phyloP scores from a whole-genome alignment of 106 monocot genomes.

The Platanthera zijinensis region DNA sequence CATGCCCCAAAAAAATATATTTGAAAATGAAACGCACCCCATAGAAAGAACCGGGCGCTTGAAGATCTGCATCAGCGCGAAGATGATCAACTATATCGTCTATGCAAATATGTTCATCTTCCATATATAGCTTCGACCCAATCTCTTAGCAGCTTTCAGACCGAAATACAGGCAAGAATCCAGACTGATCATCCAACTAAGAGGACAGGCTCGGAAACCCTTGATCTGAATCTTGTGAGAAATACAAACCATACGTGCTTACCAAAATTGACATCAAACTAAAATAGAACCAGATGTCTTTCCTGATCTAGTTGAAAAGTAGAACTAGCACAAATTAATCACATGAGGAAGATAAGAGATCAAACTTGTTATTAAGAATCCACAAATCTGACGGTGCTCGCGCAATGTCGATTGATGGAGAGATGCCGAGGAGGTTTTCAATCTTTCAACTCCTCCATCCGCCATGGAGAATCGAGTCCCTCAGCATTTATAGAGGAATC shows the following conservation, averaged over 20 bases:
- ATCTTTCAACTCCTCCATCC: conserved; percentile 24
- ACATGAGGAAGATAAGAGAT: background rate
- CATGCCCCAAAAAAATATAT: background rate
- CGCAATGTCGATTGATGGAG: conserved; percentile 41
- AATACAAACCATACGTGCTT: background rate
- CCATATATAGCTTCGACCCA: too few relatives aligned
- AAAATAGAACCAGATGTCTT: background rate
- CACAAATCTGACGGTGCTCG: conserved; percentile 27
- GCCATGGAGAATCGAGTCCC: too few relatives aligned
- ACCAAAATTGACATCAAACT: background rate
- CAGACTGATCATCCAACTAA: too few relatives aligned
- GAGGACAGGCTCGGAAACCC: conserved; percentile 1
- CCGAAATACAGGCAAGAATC: too few relatives aligned
- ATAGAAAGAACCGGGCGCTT: too few relatives aligned
- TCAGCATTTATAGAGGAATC: too few relatives aligned
- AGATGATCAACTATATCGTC: too few relatives aligned
- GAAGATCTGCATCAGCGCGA: too few relatives aligned
- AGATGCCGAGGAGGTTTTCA: conserved; percentile 44
- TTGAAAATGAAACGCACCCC: background rate
- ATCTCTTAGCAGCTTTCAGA: too few relatives aligned
- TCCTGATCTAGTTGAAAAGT: background rate
- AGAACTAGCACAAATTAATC: too few relatives aligned
- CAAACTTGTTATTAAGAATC: conserved; percentile 15
- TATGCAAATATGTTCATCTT: too few relatives aligned
- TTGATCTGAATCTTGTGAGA: conserved; percentile 9